Percentiles rank a stretch among this genome's conserved stretches.
Conservation (phyloP, 345 rosid species). For the Luvunga scandens region DNA sequence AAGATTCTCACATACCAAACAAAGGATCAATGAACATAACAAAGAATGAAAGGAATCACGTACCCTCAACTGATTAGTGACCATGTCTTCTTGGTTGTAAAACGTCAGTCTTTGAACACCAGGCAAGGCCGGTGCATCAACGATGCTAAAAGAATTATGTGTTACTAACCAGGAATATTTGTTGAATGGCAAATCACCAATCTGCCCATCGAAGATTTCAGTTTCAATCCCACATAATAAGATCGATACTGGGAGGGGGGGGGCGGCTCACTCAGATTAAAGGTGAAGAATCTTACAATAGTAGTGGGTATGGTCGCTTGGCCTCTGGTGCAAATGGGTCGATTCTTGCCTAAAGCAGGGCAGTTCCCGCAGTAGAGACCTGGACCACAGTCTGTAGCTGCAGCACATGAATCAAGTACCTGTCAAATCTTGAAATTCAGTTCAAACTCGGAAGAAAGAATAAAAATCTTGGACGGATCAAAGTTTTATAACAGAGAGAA, state of each 20-base stretch:
- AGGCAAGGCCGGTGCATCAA: constrained; percentile 74
- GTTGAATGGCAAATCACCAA: constrained; percentile 83
- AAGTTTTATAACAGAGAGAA: not conserved
- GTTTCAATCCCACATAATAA: not conserved
- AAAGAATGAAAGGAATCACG: not conserved
- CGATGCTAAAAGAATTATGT: constrained; percentile 90
- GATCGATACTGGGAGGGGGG: not conserved
- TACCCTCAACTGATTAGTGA: constrained; percentile 85
- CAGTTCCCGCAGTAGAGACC: constrained; percentile 89
- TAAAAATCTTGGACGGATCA: constrained; percentile 21
- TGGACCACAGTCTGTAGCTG: constrained; percentile 63
- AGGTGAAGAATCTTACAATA: constrained; percentile 43
- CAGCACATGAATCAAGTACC: constrained; percentile 67
- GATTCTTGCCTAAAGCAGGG: constrained; percentile 66
- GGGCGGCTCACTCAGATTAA: not conserved
- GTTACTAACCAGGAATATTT: constrained; percentile 95
- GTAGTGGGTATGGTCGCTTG: constrained; percentile 74
- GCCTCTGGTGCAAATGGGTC: constrained; percentile 86
- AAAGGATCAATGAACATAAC: constrained; percentile 3
- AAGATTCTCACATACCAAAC: constrained; percentile 9
- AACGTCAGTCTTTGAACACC: constrained; percentile 86
- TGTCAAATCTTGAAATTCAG: constrained; percentile 33
- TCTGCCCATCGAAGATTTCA: constrained; percentile 30
- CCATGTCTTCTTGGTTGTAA: constrained; percentile 89
- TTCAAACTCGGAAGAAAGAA: constrained; percentile 18